A percentile compares a stretch with the other conserved stretches of the same genome.
Conservation (phyloP, 371 early-diverging fungal species). For the Blakeslea trispora region DNA sequence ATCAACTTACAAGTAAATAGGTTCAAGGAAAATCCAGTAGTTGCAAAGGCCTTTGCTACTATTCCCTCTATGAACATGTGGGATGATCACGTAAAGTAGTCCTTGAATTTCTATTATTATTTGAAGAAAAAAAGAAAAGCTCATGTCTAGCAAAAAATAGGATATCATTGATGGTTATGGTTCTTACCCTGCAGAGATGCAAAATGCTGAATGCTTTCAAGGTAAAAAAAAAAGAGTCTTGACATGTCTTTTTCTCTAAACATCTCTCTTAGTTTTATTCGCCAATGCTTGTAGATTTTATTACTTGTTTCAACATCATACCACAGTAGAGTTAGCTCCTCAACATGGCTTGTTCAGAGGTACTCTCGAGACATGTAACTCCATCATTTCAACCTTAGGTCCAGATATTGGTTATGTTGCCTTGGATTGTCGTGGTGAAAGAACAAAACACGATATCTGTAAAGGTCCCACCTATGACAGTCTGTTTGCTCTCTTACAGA, state of each 20-base stretch:
- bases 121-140: too few relatives aligned
- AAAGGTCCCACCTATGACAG: slow-evolving; percentile 58
- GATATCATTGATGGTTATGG: slow-evolving; percentile 77
- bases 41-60: slow-evolving; percentile 61
- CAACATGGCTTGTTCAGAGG: slow-evolving; percentile 52
- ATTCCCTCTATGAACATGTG: slow-evolving; percentile 76
- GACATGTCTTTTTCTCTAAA: not conserved
- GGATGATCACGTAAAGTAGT: slow-evolving; percentile 80
- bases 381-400: slow-evolving; percentile 31
- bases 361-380: slow-evolving; percentile 25
- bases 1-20: too few relatives aligned
- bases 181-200: slow-evolving; percentile 77
- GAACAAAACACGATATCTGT: slow-evolving; percentile 64
- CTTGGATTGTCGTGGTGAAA: slow-evolving; percentile 75
- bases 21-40: slow-evolving; percentile 30
- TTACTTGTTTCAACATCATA: slow-evolving; percentile 85
- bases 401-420: slow-evolving; percentile 63
- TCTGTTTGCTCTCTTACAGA: slow-evolving; percentile 56
- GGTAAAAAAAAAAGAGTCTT: slow-evolving; percentile 14
- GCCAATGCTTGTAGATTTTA: slow-evolving; percentile 75
- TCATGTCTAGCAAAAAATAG: too few relatives aligned
- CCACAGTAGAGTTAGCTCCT: slow-evolving; percentile 57
- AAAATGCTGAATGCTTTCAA: slow-evolving; percentile 47
- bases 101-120: too few relatives aligned
- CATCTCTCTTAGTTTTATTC: slow-evolving; percentile 23